Conservation (phyloP, 306 rosid species). For the Vachellia collinsii region DNA sequence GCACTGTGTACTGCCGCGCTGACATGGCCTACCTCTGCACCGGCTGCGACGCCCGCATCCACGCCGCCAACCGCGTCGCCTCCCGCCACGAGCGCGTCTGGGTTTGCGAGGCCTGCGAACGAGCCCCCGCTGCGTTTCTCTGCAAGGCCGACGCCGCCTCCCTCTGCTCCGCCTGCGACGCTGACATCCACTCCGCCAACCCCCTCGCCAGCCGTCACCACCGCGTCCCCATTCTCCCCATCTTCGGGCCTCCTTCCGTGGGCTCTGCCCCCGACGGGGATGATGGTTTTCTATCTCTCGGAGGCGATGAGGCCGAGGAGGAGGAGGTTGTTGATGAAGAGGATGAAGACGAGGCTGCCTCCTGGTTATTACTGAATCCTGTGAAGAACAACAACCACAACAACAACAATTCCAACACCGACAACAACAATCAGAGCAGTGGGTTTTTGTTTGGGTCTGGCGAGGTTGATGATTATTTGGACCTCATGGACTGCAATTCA, state of each 20-base stretch:
- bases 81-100: constrained; percentile 82
- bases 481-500: constrained; percentile 72
- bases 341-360: constrained; percentile 81
- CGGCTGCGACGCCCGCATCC: constrained; percentile 64
- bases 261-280: constrained; percentile 8
- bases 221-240: constrained; percentile 74
- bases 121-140: constrained; percentile 76
- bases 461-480: constrained; percentile 90
- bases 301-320: constrained; percentile 48
- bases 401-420: neutral
- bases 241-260: constrained; percentile 49
- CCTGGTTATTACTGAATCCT: constrained; percentile 85
- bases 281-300: constrained; percentile 38
- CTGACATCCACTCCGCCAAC: constrained; percentile 89
- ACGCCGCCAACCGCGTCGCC: constrained; percentile 56
- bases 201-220: constrained; percentile 95
- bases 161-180: constrained; percentile 80
- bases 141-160: constrained; percentile 96
- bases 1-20: constrained; percentile 66
- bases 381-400: constrained; percentile 38
- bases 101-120: constrained; percentile 92
- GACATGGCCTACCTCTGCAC: constrained; percentile 67
- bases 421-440: constrained; percentile 39
- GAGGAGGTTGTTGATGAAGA: constrained; percentile 49
- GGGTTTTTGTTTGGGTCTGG: constrained; percentile 60